Percentiles rank a stretch among this genome's conserved stretches.
phyloP scores from a whole-genome alignment of 2,329 filamentous ascomycete genomes.

The Scedosporium aurantiacum region DNA sequence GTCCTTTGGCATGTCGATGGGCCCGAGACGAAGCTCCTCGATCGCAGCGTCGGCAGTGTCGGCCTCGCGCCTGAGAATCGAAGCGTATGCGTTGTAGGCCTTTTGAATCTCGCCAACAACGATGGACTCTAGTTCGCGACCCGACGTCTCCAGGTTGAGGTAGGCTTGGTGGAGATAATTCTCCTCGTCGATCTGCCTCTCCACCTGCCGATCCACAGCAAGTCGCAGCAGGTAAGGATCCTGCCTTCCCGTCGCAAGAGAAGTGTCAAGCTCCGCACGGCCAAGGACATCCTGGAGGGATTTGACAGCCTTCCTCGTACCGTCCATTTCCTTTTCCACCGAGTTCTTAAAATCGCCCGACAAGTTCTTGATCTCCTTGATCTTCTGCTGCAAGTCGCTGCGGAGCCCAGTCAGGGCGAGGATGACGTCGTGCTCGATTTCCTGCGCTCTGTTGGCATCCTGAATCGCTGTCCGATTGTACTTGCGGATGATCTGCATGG shows the following conservation, averaged over 20 bases:
- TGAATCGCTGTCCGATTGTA: constrained; percentile 72
- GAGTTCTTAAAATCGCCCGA: constrained; percentile 95
- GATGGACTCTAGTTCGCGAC: constrained; percentile 88
- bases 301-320: constrained; percentile 66
- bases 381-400: constrained; percentile 86
- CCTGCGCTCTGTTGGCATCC: constrained; percentile 78
- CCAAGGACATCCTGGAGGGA: constrained; percentile 73
- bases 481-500: constrained; percentile 64
- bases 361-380: constrained; percentile 93
- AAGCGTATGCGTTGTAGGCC: constrained; percentile 87
- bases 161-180: constrained; percentile 97
- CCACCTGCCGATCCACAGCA: constrained; percentile 78
- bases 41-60: constrained; percentile 69
- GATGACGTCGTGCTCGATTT: constrained; percentile 88
- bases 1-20: constrained; percentile 88
- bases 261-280: constrained; percentile 66
- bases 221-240: constrained; percentile 85
- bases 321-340: constrained; percentile 89
- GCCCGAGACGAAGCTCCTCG: constrained; percentile 72
- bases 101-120: constrained; percentile 97
- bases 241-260: constrained; percentile 62
- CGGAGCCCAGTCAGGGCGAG: constrained; percentile 74
- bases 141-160: constrained; percentile 86
- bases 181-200: constrained; percentile 89
- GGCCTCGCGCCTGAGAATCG: constrained; percentile 82